phyloP scores from a whole-genome alignment of 2,329 filamentous ascomycete genomes.

The Fusarium keratoplasticum region DNA sequence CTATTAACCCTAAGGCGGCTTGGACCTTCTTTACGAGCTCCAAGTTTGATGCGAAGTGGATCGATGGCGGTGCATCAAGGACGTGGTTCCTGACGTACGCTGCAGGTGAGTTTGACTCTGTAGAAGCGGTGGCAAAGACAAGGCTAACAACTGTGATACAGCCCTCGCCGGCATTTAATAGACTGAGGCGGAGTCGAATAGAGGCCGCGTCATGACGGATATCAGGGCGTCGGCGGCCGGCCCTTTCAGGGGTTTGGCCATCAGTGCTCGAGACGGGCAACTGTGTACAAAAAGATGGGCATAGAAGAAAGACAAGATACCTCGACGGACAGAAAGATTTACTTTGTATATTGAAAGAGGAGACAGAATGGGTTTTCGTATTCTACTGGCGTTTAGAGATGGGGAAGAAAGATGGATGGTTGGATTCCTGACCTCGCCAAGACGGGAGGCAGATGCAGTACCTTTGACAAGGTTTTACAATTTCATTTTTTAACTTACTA shows the following conservation, averaged over 20 bases:
- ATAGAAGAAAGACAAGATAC: constrained; percentile 31
- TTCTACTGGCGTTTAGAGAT: constrained; percentile 8
- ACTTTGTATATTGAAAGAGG: constrained; percentile 31
- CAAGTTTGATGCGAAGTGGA: constrained; percentile 73
- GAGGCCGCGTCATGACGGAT: neutral
- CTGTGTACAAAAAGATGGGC: constrained; percentile 28
- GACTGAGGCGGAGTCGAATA: neutral
- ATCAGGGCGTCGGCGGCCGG: neutral
- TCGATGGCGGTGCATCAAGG: constrained; percentile 85
- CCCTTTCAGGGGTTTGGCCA: neutral
- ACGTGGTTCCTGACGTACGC: constrained; percentile 88
- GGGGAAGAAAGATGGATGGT: constrained; percentile 11
- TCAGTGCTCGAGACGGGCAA: constrained; percentile 12
- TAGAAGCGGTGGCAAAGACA: neutral
- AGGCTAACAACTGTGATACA: constrained; percentile 30
- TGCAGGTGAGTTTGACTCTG: constrained; percentile 70
- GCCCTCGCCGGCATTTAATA: constrained; percentile 37
- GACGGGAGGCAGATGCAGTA: constrained; percentile 22
- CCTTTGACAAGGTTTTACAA: constrained; percentile 27
- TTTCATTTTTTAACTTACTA: constrained; percentile 12
- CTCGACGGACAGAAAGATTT: constrained; percentile 27
- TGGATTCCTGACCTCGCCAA: constrained; percentile 26
- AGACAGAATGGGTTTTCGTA: constrained; percentile 1
- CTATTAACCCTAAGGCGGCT: constrained; percentile 75
- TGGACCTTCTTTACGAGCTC: constrained; percentile 80